Evolutionary conservation across 257 asterid species (phyloP), one percentile per base, ranked within the genome.

Genomic region (Solanum pennellii): DNA sequence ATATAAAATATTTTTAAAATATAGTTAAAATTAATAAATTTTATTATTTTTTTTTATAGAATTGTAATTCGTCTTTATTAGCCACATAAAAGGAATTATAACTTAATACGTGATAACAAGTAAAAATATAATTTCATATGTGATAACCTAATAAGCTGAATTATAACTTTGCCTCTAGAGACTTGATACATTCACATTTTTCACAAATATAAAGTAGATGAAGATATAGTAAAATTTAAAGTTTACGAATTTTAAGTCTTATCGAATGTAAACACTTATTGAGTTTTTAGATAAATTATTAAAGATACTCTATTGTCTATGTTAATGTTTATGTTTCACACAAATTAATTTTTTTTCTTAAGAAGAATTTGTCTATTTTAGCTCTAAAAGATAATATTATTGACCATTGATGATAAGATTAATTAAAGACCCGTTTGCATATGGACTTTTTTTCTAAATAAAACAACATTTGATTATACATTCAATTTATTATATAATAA

Each of bases 21-120:
- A 56, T 18, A 56, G 18, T 3, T 18, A 66, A 13, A 1, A 0
- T 66, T 66, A 25, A 0, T 25, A 1, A 27, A 31, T 31, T 71
- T 4, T 71, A 31, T 31, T 3, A 9, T 3, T 13, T 7, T 3
- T 18, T 18, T 35, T 35, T 35, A 18, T 23, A 7, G 7, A 52
- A 52, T 18, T 52, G 20, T 52, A 18, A 52, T 23, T 52, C 11
- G 2, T 52, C 62, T 6, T 18, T 52, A 18, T 18, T 52, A 18
- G n/a, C n/a, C 10, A 6, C 62, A 7, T 52, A 18, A 52, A 18
- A 16, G 3, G 4, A 52, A 18, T 52, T 52, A 18, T 52, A 52
- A 52, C 4, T 52, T 52, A 7, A 0, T 18, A 10, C 18, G 10
- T 1, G 1, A 52, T 52, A 23, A 0, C 62, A 52, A 52, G 62